Percentiles rank a stretch among this genome's conserved stretches.
These are phyloP conservation scores for Helotiales sp. DNA, from an alignment of 2,329 filamentous ascomycete genomes.

Conservation along the genomic window DNA sequence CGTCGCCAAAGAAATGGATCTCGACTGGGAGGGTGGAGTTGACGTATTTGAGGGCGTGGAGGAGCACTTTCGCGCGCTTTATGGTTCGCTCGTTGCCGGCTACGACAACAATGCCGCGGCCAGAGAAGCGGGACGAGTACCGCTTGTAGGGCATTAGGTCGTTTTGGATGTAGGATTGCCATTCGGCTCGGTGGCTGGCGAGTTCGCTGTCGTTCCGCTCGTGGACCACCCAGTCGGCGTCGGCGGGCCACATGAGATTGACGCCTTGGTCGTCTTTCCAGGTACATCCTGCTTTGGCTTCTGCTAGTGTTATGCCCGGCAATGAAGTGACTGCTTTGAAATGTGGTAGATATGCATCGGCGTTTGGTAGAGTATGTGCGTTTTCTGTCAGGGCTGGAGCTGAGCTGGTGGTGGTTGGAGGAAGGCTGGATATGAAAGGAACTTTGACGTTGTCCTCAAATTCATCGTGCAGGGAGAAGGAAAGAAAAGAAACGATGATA, in stretches of 20 bases:
- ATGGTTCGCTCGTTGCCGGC: slow-evolving; percentile 18
- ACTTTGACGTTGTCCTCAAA: slow-evolving; percentile 8
- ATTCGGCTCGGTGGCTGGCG: slow-evolving; percentile 9
- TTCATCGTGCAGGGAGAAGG: neutral
- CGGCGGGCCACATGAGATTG: slow-evolving; percentile 17
- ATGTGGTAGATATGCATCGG: slow-evolving; percentile 18
- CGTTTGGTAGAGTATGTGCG: slow-evolving; percentile 14
- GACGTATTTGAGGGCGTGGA: slow-evolving; percentile 12
- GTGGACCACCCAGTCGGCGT: slow-evolving; percentile 10
- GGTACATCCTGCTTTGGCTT: slow-evolving; percentile 16
- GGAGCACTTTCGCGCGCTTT: slow-evolving; percentile 15
- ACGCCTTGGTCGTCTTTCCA: slow-evolving; percentile 12
- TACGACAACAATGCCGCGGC: slow-evolving; percentile 19
- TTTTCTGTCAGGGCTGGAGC: neutral
- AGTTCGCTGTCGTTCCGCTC: slow-evolving; percentile 19
- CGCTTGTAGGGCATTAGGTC: slow-evolving; percentile 17
- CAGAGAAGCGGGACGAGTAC: slow-evolving; percentile 11
- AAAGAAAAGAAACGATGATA: neutral
- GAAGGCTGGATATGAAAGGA: neutral
- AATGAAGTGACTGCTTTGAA: slow-evolving; percentile 15
- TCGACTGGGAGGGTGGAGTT: slow-evolving; percentile 16
- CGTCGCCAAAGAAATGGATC: slow-evolving; percentile 18
- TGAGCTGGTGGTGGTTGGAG: neutral
- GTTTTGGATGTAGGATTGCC: slow-evolving; percentile 16
- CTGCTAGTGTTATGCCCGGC: slow-evolving; percentile 1